Evolutionary conservation across 2,329 filamentous ascomycete genomes (phyloP).

Genomic region (Fusarium staphyleae): DNA sequence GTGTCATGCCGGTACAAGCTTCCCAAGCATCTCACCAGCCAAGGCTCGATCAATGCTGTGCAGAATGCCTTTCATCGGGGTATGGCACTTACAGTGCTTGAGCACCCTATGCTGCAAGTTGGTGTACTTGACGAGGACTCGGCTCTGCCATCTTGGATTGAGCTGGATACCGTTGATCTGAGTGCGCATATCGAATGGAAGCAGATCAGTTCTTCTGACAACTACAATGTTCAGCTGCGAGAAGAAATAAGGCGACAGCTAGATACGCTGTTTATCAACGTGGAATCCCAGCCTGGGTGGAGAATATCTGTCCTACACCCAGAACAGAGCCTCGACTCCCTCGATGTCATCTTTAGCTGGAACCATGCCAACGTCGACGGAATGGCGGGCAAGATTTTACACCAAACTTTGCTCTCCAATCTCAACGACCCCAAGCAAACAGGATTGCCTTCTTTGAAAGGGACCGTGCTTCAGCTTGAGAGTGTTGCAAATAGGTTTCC

Average conservation of each 20-base stretch:
- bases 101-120: constrained; percentile 33
- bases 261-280: constrained; percentile 29
- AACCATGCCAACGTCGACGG: constrained; percentile 43
- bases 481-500: constrained; percentile 25
- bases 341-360: constrained; percentile 41
- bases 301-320: constrained; percentile 30
- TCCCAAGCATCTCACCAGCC: constrained; percentile 7
- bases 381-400: constrained; percentile 44
- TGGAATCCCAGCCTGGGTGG: constrained; percentile 40
- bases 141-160: constrained; percentile 29
- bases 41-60: background rate
- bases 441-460: background rate
- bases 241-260: constrained; percentile 18
- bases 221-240: constrained; percentile 8
- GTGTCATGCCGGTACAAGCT: constrained; percentile 25
- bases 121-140: constrained; percentile 31
- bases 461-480: constrained; percentile 12
- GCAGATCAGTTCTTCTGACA: background rate
- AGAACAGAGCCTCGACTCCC: background rate
- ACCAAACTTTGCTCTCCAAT: constrained; percentile 39
- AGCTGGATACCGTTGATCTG: constrained; percentile 21
- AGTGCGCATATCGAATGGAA: constrained; percentile 25
- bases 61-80: constrained; percentile 16
- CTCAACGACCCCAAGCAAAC: constrained; percentile 29
- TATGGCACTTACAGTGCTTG: constrained; percentile 28